phyloP scores from a whole-genome alignment of 139 green algal species.

The Monoraphidium neglectum region DNA sequence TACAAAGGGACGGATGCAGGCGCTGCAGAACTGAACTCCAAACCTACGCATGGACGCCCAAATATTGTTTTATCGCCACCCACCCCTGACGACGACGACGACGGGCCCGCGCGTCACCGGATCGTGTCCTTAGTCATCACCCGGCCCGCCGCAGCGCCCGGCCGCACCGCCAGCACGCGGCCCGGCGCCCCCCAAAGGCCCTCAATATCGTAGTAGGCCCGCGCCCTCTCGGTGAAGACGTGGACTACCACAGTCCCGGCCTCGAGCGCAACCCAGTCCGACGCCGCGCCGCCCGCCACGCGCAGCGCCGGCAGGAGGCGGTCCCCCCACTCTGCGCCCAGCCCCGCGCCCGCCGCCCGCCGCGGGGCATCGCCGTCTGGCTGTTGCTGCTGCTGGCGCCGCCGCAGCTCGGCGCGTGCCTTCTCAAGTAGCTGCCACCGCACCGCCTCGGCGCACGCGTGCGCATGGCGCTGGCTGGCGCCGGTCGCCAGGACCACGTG shows the following conservation, averaged over 20 bases:
- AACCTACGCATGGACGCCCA: no score
- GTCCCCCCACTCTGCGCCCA: background rate
- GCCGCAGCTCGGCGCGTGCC: background rate
- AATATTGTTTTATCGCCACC: no score
- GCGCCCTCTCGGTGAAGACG: constrained; percentile 31
- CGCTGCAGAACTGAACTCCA: no score
- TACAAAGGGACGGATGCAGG: no score
- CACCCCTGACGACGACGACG: no score
- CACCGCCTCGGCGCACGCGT: constrained; percentile 36
- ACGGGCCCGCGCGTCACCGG: no score
- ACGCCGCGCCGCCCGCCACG: constrained; percentile 5
- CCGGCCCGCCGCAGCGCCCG: no score
- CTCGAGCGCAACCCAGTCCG: constrained; percentile 21
- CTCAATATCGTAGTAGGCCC: constrained; percentile 38
- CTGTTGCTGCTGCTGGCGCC: constrained; percentile 5
- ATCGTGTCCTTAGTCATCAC: no score
- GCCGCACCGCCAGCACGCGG: no score
- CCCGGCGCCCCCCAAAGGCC: constrained; percentile 7
- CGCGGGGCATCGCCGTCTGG: background rate
- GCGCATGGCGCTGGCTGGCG: constrained; percentile 35
- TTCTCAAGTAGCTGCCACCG: constrained; percentile 29
- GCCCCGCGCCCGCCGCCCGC: constrained; percentile 7
- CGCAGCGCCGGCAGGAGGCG: constrained; percentile 3
- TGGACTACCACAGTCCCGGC: constrained; percentile 32
- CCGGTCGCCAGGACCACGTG: constrained; percentile 29